A percentile compares a stretch with the other conserved stretches of the same genome.
Evolutionary conservation across 1,284 basidiomycete genomes (phyloP).

Genomic region (Ceratobasidium sp.): DNA sequence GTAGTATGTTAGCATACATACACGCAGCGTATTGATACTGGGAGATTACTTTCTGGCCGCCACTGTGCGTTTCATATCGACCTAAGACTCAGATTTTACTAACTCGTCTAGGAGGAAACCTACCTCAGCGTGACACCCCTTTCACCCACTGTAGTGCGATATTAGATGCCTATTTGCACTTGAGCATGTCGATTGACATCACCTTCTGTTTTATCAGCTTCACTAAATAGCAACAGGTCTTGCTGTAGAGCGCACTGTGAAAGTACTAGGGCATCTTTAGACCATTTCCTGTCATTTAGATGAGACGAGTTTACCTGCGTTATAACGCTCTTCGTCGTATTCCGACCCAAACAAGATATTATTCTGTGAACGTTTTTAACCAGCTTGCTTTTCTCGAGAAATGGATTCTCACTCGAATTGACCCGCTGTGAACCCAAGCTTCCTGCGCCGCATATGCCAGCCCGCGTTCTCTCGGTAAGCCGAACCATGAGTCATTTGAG

Average conservation of each 20-base stretch:
- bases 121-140: slow-evolving; percentile 79
- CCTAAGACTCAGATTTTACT: slow-evolving; percentile 27
- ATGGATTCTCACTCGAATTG: slow-evolving; percentile 59
- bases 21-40: neutral
- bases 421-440: slow-evolving; percentile 75
- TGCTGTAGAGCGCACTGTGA: slow-evolving; percentile 72
- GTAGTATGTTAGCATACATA: neutral
- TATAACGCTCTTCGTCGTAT: slow-evolving; percentile 56
- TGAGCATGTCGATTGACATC: neutral
- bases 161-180: neutral
- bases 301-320: slow-evolving; percentile 58
- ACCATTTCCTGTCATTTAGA: neutral
- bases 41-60: slow-evolving; percentile 66
- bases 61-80: slow-evolving; percentile 52
- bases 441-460: slow-evolving; percentile 82
- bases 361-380: slow-evolving; percentile 53
- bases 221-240: slow-evolving; percentile 74
- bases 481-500: slow-evolving; percentile 70
- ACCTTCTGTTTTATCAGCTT: slow-evolving; percentile 63
- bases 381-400: too few species aligned
- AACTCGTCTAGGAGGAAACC: slow-evolving; percentile 50
- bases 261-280: neutral
- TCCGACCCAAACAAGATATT: slow-evolving; percentile 76
- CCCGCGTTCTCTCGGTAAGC: slow-evolving; percentile 72
- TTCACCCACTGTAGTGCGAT: slow-evolving; percentile 81